phyloP scores from a whole-genome alignment of 1,139 yeast genomes.

The Blastobotrys petasosporus region DNA sequence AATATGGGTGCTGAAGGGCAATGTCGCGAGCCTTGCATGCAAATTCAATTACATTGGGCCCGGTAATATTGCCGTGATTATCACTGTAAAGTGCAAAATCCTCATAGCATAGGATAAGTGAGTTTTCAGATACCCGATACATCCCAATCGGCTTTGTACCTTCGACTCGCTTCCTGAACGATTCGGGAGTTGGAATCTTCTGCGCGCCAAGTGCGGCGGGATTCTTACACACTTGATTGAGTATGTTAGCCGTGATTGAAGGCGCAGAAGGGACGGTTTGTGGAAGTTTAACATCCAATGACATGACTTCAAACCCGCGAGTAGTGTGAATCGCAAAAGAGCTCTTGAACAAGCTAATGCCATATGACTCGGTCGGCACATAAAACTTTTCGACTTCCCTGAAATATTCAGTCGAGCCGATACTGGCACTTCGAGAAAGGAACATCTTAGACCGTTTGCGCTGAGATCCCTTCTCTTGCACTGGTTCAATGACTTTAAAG shows the following conservation, averaged over 20 bases:
- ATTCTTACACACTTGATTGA: conserved; percentile 16
- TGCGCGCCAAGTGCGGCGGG: conserved; percentile 1
- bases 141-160: conserved; percentile 50
- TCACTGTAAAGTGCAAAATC: conserved; percentile 69
- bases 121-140: conserved; percentile 52
- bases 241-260: conserved; percentile 18
- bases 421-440: conserved; percentile 20
- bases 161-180: conserved; percentile 25
- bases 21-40: conserved; percentile 57
- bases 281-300: conserved; percentile 53
- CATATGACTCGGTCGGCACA: conserved; percentile 30
- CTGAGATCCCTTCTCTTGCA: conserved; percentile 43
- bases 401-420: conserved; percentile 34
- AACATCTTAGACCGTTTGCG: conserved; percentile 29
- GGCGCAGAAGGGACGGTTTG: conserved; percentile 49
- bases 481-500: conserved; percentile 38
- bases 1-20: conserved; percentile 51
- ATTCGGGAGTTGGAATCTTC: conserved; percentile 16
- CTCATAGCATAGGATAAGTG: conserved; percentile 61
- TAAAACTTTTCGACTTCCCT: conserved; percentile 34
- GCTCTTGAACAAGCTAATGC: conserved; percentile 38
- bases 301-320: conserved; percentile 63
- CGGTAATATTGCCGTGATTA: conserved; percentile 56
- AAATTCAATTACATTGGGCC: conserved; percentile 53
- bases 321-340: conserved; percentile 58